Evolutionary conservation across 495 filamentous ascomycete genomes (phyloP), one percentile per base, ranked within the genome.

Genomic region (Daldinia vernicosa): DNA sequence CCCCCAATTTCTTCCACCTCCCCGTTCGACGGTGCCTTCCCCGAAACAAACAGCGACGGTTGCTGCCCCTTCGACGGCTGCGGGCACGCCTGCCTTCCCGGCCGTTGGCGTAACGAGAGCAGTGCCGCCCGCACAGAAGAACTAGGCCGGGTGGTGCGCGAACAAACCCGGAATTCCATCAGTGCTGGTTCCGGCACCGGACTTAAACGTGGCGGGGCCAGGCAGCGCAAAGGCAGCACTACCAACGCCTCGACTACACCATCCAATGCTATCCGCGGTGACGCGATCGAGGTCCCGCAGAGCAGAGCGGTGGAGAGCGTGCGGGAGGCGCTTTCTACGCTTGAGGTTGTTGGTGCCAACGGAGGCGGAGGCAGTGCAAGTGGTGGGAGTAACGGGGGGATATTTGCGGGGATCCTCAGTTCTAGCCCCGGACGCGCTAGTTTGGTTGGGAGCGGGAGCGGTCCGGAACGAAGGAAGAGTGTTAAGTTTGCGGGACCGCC

Each of bases 11-110:
- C 58, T 1, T 54, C 53, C 0, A 63, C 66, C 26, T 72, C 39
- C 27, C 28, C 63, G 5, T 56, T 74, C 50, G 85, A 85, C 40
- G 63, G 78, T 17, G 80, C 83, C 15, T 83, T 84, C 28, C 75
- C 75, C 3, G 72, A 75, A 45, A 77, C 75, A 3, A 74, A 77
- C 24, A 89, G 84, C 63, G 90, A 89, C 64, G 91, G 91, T n/a
- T 89, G 84, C 53, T 94, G 92, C 74, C 89, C 92, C 15, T 85
- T 90, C 24, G 85, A 89, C 45, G 91, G 90, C 7, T 94, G 91
- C 74, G 83, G 89, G 28, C 91, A 93, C 69, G 89, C 90, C 58
- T 94, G 91, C 67, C 83, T 90, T 5, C 89, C 91, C 2, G 89
- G 90, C 0, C 83, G 83, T 4, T 85, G 86, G 76, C 83, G 89